Percentiles rank a stretch among this genome's conserved stretches.
phyloP scores from a whole-genome alignment of 805 yeast species.

The Yamadazyma takamatsuzukensis region DNA sequence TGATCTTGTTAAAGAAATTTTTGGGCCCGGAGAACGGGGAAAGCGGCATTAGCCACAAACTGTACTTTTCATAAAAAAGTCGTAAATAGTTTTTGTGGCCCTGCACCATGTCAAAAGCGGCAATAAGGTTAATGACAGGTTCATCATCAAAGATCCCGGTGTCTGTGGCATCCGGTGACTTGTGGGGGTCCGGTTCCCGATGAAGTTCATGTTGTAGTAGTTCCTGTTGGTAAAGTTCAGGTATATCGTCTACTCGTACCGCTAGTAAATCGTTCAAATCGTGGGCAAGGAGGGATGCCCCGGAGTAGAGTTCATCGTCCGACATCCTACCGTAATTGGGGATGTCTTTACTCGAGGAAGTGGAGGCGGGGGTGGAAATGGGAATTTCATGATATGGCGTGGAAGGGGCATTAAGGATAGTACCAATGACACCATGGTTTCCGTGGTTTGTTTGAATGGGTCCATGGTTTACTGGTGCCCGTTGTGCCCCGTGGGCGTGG shows the following conservation, averaged over 20 bases:
- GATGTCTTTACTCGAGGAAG: slow-evolving; percentile 1
- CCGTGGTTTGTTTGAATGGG: neutral
- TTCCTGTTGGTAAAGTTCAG: slow-evolving; percentile 4
- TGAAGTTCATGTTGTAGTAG: slow-evolving; percentile 3
- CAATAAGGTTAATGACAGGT: slow-evolving; percentile 6
- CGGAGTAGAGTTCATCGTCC: slow-evolving; percentile 8
- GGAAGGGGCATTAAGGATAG: neutral
- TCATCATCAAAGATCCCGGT: slow-evolving; percentile 9
- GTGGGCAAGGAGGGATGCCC: slow-evolving; percentile 11
- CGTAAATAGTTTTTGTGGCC: slow-evolving; percentile 15
- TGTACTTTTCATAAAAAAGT: slow-evolving; percentile 15
- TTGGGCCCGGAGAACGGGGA: slow-evolving; percentile 14
- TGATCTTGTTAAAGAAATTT: slow-evolving; percentile 12
- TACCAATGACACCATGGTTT: neutral
- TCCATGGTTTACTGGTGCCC: neutral
- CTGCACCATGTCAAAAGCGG: slow-evolving; percentile 10
- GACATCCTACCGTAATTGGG: too few species aligned
- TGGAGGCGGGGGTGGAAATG: too few species aligned
- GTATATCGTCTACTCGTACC: slow-evolving; percentile 7
- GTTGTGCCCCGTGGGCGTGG: neutral
- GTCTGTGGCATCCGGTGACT: slow-evolving; percentile 1
- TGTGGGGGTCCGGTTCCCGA: neutral
- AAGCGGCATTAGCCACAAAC: slow-evolving; percentile 15
- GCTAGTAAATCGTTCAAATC: slow-evolving; percentile 11
- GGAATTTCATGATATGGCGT: neutral